Evolutionary conservation across 768 basidiomycete species (phyloP), one percentile per base, ranked within the genome.

Genomic region (Mycena sanguinolenta): DNA sequence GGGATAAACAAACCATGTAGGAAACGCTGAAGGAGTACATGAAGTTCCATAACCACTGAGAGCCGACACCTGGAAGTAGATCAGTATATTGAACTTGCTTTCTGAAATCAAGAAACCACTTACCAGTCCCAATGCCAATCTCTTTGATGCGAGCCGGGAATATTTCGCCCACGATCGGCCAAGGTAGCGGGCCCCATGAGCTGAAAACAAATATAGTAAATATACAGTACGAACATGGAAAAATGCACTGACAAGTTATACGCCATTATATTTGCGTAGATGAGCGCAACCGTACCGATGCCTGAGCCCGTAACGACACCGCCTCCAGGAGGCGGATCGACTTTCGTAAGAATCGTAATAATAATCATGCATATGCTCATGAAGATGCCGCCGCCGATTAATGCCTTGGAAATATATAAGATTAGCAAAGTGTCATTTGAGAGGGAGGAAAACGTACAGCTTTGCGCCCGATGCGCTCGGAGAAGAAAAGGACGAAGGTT

Each of bases 21-120:
- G 63, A 65, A 32, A 65, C 63, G n/a, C 63, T 65, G 44, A 65
- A 65, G 2, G 63, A 65, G 55, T 65, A 65, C 63, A 65, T 65
- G 32, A 65, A 65, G 42, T 65, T 65, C 54, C 54, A 65, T 1
- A 65, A 42, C 63, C 63, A 65, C 46, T 65, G 63, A 9, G 63
- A 65, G 55, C 63, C 63, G 23, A 65, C 63, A 14, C 63, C 63
- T 64, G 28, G 12, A 28, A 8, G 8, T 3, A 30, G 16, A 30
- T 42, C 1, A 10, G 17, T n/a, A 36, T 25, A 17, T 5, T 32
- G 14, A n/a, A 52, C 39, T 39, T 39, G 39, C 16, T 17, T 8
- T 25, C 49, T 25, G 49, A 28, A 25, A 23, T 12, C 39, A n/a
- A 8, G 7, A 4, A 3, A 16, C 16, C 19, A 64, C 53, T 13